A percentile compares a stretch with the other conserved stretches of the same genome.
These are phyloP conservation scores for Sporisorium scitamineum DNA, from an alignment of 1,284 basidiomycete species.

Conservation along the genomic window DNA sequence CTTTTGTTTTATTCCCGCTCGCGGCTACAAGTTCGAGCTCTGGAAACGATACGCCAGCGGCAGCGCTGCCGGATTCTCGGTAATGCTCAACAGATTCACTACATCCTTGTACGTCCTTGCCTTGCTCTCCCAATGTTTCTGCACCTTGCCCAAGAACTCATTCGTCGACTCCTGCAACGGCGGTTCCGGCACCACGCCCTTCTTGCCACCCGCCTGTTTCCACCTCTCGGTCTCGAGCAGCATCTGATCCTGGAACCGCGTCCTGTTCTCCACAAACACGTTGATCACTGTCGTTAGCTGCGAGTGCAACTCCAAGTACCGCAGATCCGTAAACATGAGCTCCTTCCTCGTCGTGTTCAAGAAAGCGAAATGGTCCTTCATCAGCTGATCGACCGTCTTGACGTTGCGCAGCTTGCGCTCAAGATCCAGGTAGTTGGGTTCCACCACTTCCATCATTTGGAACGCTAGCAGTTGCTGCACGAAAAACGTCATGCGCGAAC, in stretches of 20 bases:
- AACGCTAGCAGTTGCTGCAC: conserved; percentile 67
- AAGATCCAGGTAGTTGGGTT: conserved; percentile 66
- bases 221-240: conserved; percentile 49
- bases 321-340: conserved; percentile 67
- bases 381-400: conserved; percentile 66
- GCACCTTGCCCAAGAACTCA: conserved; percentile 51
- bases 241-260: conserved; percentile 59
- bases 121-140: conserved; percentile 60
- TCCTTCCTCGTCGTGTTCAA: conserved; percentile 65
- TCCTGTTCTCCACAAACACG: conserved; percentile 60
- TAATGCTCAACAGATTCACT: conserved; percentile 65
- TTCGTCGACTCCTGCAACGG: conserved; percentile 32
- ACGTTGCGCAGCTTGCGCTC: conserved; percentile 59
- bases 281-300: conserved; percentile 58
- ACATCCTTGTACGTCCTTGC: conserved; percentile 65
- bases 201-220: conserved; percentile 38
- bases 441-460: conserved; percentile 64
- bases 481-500: conserved; percentile 66
- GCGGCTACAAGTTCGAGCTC: conserved; percentile 45
- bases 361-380: conserved; percentile 68
- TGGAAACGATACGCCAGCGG: conserved; percentile 66
- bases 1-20: not conserved
- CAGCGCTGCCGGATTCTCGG: conserved; percentile 67
- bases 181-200: conserved; percentile 28
- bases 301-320: conserved; percentile 60